phyloP scores from a whole-genome alignment of 495 filamentous ascomycete genomes.

The Podospora comata region DNA sequence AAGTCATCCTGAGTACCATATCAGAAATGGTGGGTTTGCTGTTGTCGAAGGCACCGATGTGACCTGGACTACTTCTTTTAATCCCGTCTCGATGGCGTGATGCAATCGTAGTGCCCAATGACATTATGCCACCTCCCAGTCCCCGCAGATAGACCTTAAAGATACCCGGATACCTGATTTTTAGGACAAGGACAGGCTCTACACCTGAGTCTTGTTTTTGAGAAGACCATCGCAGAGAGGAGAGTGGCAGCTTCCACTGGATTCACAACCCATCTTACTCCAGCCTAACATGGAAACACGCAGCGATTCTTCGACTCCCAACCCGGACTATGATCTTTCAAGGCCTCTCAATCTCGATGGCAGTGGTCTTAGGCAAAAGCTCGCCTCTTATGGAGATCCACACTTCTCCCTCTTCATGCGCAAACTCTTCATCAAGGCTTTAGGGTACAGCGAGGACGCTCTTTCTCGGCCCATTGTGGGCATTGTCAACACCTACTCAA shows the following conservation, averaged over 20 bases:
- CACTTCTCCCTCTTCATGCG: conserved; percentile 69
- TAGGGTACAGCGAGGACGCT: conserved; percentile 65
- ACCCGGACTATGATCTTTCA: conserved; percentile 53
- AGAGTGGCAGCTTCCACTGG: too few relatives aligned
- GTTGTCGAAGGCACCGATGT: too few relatives aligned
- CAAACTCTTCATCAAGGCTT: conserved; percentile 68
- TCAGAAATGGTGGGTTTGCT: too few relatives aligned
- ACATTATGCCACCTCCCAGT: background rate
- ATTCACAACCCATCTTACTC: background rate
- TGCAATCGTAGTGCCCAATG: conserved; percentile 2
- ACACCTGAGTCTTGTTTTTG: too few relatives aligned
- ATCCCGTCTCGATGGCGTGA: conserved; percentile 1
- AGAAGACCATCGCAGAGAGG: too few relatives aligned
- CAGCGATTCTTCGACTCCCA: background rate
- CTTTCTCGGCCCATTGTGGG: conserved; percentile 63
- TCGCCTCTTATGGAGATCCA: conserved; percentile 65
- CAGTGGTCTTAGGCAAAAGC: conserved; percentile 55
- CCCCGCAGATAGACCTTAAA: background rate
- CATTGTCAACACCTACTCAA: conserved; percentile 63
- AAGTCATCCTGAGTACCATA: too few relatives aligned
- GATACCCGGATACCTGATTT: background rate
- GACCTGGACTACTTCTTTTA: background rate
- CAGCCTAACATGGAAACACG: background rate
- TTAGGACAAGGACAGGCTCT: too few relatives aligned
- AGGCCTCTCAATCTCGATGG: conserved; percentile 43